Percentiles rank a stretch among this genome's conserved stretches.
These are phyloP conservation scores for Clathrospora elynae DNA, from an alignment of 2,329 filamentous ascomycete genomes.

Conservation along the genomic window DNA sequence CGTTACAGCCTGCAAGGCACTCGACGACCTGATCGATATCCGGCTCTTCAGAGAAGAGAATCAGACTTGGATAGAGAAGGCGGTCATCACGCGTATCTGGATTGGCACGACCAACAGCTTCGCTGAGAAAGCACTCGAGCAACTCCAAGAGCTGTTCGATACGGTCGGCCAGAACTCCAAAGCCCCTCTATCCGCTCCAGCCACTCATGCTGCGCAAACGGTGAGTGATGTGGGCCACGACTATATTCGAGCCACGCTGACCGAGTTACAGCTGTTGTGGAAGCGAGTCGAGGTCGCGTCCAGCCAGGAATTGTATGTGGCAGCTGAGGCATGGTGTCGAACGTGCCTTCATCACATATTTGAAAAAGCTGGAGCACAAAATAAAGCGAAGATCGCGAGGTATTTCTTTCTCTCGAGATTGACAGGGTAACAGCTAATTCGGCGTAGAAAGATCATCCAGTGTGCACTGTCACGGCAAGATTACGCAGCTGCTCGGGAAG, in stretches of 20 bases:
- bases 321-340: slow-evolving; percentile 72
- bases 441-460: slow-evolving; percentile 71
- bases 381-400: slow-evolving; percentile 72
- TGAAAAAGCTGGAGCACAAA: slow-evolving; percentile 65
- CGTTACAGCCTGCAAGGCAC: slow-evolving; percentile 50
- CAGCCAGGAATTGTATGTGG: slow-evolving; percentile 57
- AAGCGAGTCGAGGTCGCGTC: slow-evolving; percentile 70
- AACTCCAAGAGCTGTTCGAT: slow-evolving; percentile 53
- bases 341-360: slow-evolving; percentile 72
- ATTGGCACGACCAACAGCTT: slow-evolving; percentile 61
- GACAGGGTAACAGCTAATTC: background rate
- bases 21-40: slow-evolving; percentile 69
- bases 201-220: slow-evolving; percentile 70
- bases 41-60: slow-evolving; percentile 59
- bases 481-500: slow-evolving; percentile 58
- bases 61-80: slow-evolving; percentile 69
- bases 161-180: slow-evolving; percentile 54
- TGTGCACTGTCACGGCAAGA: slow-evolving; percentile 68
- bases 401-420: slow-evolving; percentile 31
- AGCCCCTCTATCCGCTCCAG: slow-evolving; percentile 60
- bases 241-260: background rate
- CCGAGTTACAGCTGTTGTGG: slow-evolving; percentile 70
- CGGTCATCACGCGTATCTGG: slow-evolving; percentile 70
- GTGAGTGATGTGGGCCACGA: slow-evolving; percentile 49
- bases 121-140: slow-evolving; percentile 42